These are phyloP conservation scores for Dactylellina haptotyla DNA, from an alignment of 2,329 filamentous ascomycete genomes.

Conservation along the genomic window DNA sequence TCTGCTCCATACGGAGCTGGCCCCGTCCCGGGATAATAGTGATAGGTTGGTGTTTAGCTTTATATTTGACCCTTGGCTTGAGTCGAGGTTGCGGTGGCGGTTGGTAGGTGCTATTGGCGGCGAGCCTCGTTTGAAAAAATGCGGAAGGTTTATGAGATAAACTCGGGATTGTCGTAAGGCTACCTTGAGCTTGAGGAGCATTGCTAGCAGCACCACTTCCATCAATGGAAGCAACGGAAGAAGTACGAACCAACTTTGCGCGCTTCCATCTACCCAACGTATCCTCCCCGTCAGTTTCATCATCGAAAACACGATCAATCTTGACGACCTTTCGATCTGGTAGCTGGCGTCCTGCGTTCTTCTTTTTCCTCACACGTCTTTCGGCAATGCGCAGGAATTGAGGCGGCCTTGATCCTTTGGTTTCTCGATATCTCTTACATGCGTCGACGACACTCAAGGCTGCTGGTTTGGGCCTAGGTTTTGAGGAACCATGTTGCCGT, in stretches of 20 bases:
- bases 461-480: conserved; percentile 15
- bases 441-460: conserved; percentile 49
- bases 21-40: not conserved
- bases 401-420: conserved; percentile 20
- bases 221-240: not conserved
- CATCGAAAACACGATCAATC: conserved; percentile 31
- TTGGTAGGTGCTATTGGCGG: not conserved
- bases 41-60: conserved; percentile 12
- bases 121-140: conserved; percentile 29
- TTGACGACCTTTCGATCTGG: conserved; percentile 41
- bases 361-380: conserved; percentile 32
- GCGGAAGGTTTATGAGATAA: not conserved
- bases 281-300: conserved; percentile 50
- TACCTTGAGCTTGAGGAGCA: not conserved
- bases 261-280: conserved; percentile 29
- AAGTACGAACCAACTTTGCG: conserved; percentile 11
- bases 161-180: not conserved
- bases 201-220: not conserved
- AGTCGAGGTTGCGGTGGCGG: not conserved
- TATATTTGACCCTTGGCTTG: conserved; percentile 12
- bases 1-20: conserved; percentile 23
- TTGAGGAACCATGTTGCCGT: not conserved
- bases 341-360: conserved; percentile 25
- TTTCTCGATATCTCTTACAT: conserved; percentile 35
- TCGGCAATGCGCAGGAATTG: conserved; percentile 44